Evolutionary conservation across 148 eudicot genomes (phyloP).

Genomic region (Rhododendron vialii): DNA sequence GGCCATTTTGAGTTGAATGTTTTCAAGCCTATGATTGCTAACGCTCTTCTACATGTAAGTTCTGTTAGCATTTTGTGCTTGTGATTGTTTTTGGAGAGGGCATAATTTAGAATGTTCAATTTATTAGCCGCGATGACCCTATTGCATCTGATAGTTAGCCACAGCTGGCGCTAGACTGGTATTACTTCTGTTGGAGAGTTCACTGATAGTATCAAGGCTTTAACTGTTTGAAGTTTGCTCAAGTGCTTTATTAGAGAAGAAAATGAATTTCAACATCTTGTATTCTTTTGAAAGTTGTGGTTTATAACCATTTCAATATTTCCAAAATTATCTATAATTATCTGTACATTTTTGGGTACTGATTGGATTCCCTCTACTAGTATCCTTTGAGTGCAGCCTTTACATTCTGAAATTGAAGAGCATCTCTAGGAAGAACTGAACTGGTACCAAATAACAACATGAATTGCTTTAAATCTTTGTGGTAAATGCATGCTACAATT

Average conservation of each 20-base stretch:
- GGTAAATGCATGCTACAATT: background rate
- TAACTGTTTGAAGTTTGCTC: background rate
- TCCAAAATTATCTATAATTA: background rate
- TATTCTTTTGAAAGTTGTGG: background rate
- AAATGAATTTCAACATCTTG: background rate
- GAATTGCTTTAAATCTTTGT: background rate
- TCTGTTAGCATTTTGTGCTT: background rate
- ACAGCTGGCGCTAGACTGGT: background rate
- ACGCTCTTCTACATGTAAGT: constrained; percentile 79
- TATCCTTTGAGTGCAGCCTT: background rate
- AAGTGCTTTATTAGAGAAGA: background rate
- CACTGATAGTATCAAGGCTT: background rate
- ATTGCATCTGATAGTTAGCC: background rate
- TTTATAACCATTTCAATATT: background rate
- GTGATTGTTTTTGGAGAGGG: background rate
- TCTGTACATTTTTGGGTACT: background rate
- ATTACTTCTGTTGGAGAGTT: background rate
- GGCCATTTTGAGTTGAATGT: constrained; percentile 99
- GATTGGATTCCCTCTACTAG: background rate
- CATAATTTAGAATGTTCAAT: background rate
- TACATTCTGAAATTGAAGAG: background rate
- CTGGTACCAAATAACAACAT: background rate
- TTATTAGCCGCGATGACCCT: background rate
- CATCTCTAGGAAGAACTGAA: background rate
- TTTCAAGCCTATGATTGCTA: constrained; percentile 93